These are phyloP conservation scores for Pterocarpus santalinus DNA, from an alignment of 306 rosid genomes.

Conservation along the genomic window DNA sequence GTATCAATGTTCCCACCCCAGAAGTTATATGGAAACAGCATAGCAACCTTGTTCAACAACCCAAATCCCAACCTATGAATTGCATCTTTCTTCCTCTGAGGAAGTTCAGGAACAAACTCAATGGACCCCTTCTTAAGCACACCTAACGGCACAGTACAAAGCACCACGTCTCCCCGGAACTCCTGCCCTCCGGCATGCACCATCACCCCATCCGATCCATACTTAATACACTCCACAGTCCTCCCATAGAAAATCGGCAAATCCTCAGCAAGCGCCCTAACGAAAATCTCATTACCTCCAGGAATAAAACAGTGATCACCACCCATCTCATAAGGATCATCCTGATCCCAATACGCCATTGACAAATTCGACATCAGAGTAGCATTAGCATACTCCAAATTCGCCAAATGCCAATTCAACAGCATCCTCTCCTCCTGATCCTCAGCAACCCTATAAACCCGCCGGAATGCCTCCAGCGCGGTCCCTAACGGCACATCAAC, in stretches of 20 bases:
- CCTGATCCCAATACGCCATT: slow-evolving; percentile 98
- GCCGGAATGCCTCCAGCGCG: slow-evolving; percentile 79
- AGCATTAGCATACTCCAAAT: slow-evolving; percentile 95
- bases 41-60: slow-evolving; percentile 82
- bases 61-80: slow-evolving; percentile 89
- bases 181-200: slow-evolving; percentile 73
- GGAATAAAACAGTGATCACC: slow-evolving; percentile 98
- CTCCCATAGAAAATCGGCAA: slow-evolving; percentile 85
- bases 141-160: slow-evolving; percentile 88
- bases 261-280: slow-evolving; percentile 74
- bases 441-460: slow-evolving; percentile 75
- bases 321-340: slow-evolving; percentile 96
- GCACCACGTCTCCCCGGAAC: slow-evolving; percentile 74
- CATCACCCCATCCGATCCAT: slow-evolving; percentile 79
- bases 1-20: slow-evolving; percentile 97
- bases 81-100: slow-evolving; percentile 84
- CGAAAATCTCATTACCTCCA: slow-evolving; percentile 83
- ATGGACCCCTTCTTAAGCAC: slow-evolving; percentile 81
- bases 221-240: slow-evolving; percentile 73
- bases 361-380: slow-evolving; percentile 85
- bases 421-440: slow-evolving; percentile 81
- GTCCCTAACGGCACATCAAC: slow-evolving; percentile 86
- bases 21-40: slow-evolving; percentile 83
- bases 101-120: slow-evolving; percentile 85
- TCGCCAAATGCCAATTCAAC: slow-evolving; percentile 91